phyloP scores from a whole-genome alignment of 768 basidiomycete species.

The Rubroboletus pulcherrimus region DNA sequence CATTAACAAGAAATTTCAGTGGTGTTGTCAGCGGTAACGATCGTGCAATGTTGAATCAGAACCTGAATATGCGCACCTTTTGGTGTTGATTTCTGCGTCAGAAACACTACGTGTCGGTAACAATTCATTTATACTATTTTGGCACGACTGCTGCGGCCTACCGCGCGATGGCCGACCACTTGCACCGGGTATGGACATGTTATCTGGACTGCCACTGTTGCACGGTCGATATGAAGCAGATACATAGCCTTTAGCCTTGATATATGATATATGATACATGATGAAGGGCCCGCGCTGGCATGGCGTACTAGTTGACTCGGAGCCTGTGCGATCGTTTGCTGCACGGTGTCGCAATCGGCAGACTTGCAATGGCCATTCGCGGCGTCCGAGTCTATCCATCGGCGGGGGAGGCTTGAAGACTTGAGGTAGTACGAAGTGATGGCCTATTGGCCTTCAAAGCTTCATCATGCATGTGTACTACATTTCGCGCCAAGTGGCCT shows the following conservation, averaged over 20 bases:
- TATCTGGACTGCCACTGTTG: background rate
- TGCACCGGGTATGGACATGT: background rate
- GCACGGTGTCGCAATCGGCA: conserved; percentile 2
- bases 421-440: no score
- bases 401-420: no score
- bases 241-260: background rate
- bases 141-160: background rate
- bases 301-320: no score
- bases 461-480: background rate
- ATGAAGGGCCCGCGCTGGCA: background rate
- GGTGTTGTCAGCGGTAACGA: background rate
- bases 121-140: background rate
- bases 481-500: background rate
- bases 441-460: no score
- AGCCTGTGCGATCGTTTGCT: background rate
- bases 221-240: background rate
- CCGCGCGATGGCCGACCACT: background rate
- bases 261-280: no score
- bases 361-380: background rate
- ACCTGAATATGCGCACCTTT: background rate
- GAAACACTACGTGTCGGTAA: background rate
- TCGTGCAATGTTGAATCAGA: no score
- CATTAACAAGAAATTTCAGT: background rate
- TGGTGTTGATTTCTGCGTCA: background rate
- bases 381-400: background rate